A percentile compares a stretch with the other conserved stretches of the same genome.
Evolutionary conservation across 108 stramenopile genomes (phyloP).

Genomic region (Hondaea fermentalgiana): DNA sequence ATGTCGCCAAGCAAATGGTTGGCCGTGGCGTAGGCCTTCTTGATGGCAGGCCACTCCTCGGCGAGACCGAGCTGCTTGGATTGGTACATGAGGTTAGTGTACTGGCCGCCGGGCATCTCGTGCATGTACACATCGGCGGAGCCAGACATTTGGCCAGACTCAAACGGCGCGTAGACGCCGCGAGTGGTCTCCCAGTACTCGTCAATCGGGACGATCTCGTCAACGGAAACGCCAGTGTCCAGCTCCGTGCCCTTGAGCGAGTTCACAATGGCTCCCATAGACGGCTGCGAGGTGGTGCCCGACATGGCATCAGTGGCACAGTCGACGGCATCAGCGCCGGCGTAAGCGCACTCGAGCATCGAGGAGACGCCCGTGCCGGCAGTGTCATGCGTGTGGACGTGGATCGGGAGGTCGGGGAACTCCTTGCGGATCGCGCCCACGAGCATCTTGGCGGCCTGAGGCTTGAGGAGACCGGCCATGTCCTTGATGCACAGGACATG

Average conservation of each 20-base stretch:
- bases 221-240: conserved; percentile 74
- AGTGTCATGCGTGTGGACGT: conserved; percentile 90
- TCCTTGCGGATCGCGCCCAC: conserved; percentile 64
- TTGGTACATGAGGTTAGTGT: conserved; percentile 92
- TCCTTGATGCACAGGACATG: conserved; percentile 92
- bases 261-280: conserved; percentile 81
- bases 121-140: conserved; percentile 82
- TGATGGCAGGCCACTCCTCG: conserved; percentile 80
- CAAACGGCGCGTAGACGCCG: conserved; percentile 86
- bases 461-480: conserved; percentile 93
- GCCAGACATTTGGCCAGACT: conserved; percentile 87
- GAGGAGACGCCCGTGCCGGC: conserved; percentile 90
- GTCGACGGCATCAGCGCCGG: conserved; percentile 93
- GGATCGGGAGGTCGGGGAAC: conserved; percentile 80
- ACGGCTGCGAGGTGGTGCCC: conserved; percentile 86
- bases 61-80: conserved; percentile 74
- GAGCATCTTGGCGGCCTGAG: conserved; percentile 68
- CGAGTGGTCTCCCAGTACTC: conserved; percentile 89
- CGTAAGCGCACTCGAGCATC: conserved; percentile 78
- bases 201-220: conserved; percentile 60
- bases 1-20: conserved; percentile 88
- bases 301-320: conserved; percentile 81
- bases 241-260: conserved; percentile 62
- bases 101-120: conserved; percentile 95
- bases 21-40: conserved; percentile 77